A percentile compares a stretch with the other conserved stretches of the same genome.
Evolutionary conservation across 768 basidiomycete species (phyloP).

Genomic region (Trametes elegans): DNA sequence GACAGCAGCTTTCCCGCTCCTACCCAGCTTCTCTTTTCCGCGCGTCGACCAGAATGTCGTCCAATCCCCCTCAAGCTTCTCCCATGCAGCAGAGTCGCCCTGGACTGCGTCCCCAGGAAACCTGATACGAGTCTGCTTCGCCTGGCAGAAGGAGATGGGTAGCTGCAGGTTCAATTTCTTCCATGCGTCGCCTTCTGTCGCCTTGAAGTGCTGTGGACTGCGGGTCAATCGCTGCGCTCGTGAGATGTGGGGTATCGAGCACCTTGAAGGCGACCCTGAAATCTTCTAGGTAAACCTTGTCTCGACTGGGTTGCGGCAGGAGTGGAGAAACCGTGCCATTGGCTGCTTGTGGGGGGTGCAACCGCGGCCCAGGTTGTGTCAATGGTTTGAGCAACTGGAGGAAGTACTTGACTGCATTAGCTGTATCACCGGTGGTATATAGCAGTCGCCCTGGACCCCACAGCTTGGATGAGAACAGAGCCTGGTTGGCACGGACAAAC

Average conservation of each 20-base stretch:
- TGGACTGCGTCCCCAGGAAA: constrained; percentile 49
- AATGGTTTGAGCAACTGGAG: constrained; percentile 59
- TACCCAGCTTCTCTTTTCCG: constrained; percentile 55
- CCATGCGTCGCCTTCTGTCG: constrained; percentile 48
- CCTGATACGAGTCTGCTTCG: constrained; percentile 54
- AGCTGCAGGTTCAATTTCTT: constrained; percentile 49
- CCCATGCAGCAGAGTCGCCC: constrained; percentile 54
- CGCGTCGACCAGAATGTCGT: constrained; percentile 50
- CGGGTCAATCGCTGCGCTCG: background rate
- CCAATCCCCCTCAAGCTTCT: constrained; percentile 66
- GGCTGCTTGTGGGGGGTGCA: background rate
- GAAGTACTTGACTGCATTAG: constrained; percentile 76
- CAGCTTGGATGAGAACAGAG: background rate
- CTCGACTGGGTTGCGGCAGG: constrained; percentile 33
- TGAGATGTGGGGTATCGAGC: background rate
- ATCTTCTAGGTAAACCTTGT: constrained; percentile 81
- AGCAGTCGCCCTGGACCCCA: constrained; percentile 65
- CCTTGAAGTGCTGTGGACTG: constrained; percentile 62
- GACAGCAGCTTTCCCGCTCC: constrained; percentile 57
- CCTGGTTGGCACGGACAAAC: background rate
- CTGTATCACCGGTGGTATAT: constrained; percentile 87
- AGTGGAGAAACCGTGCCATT: constrained; percentile 23
- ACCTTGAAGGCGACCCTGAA: constrained; percentile 86
- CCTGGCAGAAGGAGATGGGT: constrained; percentile 65
- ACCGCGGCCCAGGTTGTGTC: constrained; percentile 17